phyloP scores from a whole-genome alignment of 768 basidiomycete genomes.

The Lactifluus piperatus region DNA sequence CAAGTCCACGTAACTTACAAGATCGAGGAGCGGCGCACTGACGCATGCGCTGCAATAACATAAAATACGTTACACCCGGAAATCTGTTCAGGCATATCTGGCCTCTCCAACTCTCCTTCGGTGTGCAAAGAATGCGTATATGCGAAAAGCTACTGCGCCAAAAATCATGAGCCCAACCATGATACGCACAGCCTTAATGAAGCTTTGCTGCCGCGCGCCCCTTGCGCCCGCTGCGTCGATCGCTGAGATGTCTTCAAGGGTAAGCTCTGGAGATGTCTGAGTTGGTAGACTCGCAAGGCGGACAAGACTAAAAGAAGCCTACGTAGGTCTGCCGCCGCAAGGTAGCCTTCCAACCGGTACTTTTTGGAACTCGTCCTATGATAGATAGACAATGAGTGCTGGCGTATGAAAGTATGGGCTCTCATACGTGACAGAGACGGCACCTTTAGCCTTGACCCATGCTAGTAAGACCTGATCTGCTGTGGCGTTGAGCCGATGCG shows the following conservation, averaged over 20 bases:
- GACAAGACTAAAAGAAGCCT: constrained; percentile 17
- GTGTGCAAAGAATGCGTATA: constrained; percentile 4
- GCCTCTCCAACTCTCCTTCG: not conserved
- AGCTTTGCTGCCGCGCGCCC: constrained; percentile 24
- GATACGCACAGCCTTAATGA: not conserved
- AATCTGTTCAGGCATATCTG: not conserved
- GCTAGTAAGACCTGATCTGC: constrained; percentile 63
- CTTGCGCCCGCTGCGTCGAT: constrained; percentile 50
- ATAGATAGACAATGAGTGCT: not conserved
- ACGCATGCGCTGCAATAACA: not conserved
- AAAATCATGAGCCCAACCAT: constrained; percentile 10
- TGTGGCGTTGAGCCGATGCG: constrained; percentile 40
- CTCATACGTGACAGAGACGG: constrained; percentile 51
- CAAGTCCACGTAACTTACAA: not conserved
- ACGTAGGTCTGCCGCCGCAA: constrained; percentile 59
- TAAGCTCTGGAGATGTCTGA: constrained; percentile 33
- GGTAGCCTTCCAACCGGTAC: constrained; percentile 55
- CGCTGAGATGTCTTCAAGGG: constrained; percentile 40
- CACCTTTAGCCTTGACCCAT: constrained; percentile 64
- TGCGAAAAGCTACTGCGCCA: constrained; percentile 4
- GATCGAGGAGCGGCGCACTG: no score
- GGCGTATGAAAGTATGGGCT: not conserved
- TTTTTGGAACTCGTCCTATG: constrained; percentile 57
- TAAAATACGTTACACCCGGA: not conserved
- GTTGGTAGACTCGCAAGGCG: not conserved